Evolutionary conservation across 2,329 filamentous ascomycete species (phyloP).

Genomic region (Xylaria digitata): DNA sequence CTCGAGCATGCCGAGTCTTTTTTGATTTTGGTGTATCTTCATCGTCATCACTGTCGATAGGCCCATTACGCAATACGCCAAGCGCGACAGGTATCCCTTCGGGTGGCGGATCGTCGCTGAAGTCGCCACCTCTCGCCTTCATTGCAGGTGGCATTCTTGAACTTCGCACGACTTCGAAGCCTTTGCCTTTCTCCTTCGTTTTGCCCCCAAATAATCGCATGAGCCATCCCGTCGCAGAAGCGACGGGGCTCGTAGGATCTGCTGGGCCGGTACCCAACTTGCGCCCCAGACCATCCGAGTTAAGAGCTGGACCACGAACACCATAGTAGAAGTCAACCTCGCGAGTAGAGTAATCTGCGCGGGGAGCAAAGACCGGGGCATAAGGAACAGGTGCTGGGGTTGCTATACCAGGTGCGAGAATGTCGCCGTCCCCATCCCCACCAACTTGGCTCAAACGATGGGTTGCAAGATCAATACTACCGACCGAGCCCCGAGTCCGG

Average conservation of each 20-base stretch:
- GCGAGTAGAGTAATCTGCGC: conserved; percentile 89
- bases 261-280: conserved; percentile 93
- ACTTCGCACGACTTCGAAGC: conserved; percentile 95
- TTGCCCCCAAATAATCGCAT: conserved; percentile 82
- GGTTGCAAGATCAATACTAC: conserved; percentile 53
- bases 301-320: conserved; percentile 86
- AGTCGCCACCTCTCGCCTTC: conserved; percentile 64
- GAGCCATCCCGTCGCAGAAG: conserved; percentile 91
- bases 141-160: conserved; percentile 85
- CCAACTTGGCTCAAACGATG: conserved; percentile 55
- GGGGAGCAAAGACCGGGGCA: conserved; percentile 60
- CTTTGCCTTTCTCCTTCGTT: conserved; percentile 93
- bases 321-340: conserved; percentile 98
- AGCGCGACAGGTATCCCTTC: conserved; percentile 74
- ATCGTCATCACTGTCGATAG: conserved; percentile 73
- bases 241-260: conserved; percentile 91
- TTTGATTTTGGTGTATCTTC: conserved; percentile 55
- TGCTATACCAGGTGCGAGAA: conserved; percentile 56
- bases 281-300: conserved; percentile 81
- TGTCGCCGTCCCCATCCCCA: conserved; percentile 53
- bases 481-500: conserved; percentile 52
- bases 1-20: conserved; percentile 48
- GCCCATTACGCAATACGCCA: conserved; percentile 68
- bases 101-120: conserved; percentile 74
- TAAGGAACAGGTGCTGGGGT: conserved; percentile 58